Evolutionary conservation across 345 rosid genomes (phyloP), one percentile per base, ranked within the genome.

Genomic region (Euphorbia peplus): DNA sequence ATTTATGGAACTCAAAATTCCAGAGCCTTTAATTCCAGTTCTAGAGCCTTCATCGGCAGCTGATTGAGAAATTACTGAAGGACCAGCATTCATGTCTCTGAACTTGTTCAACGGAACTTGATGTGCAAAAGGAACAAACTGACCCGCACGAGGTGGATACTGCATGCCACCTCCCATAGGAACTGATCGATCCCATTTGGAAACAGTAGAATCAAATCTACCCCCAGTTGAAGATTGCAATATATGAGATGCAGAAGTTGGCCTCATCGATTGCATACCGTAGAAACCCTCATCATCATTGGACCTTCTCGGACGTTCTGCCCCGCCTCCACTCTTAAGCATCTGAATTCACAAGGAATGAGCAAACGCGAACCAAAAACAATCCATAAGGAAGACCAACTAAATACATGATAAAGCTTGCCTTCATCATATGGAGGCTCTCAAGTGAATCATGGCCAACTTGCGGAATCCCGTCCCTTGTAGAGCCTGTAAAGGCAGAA

Each of bases 31-130:
- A 70, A 84, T 87, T 68, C 98, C 99, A 32, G 97, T 95, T 76
- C 99, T 84, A n/a, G 99, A 91, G 59, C 99, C 99, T 88, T 95
- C 99, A 79, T 95, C 99, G 53, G 98, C 99, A 80, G 96, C 97
- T 60, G 90, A 75, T 41, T 87, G 95, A 50, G 88, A 73, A 48
- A 88, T 79, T 52, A 84, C 48, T 30, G 93, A 88, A 25, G 88
- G 72, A 56, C 82, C 76, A 9, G 78, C 77, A 78, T 70, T 87
- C 42, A 76, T 78, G 30, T 91, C 99, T 71, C 82, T 83, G 63
- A 88, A 87, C 77, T 87, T 88, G 73, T 82, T 91, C 16, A 89
- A 67, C 63, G 85, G 76, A 47, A 68, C 78, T 77, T 89, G 93
- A 63, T 84, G 95, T 70, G 80, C 70, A 73, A 85, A 78, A 44